Conservation (phyloP, 805 yeast genomes). For the Schwanniomyces pseudopolymorphus region DNA sequence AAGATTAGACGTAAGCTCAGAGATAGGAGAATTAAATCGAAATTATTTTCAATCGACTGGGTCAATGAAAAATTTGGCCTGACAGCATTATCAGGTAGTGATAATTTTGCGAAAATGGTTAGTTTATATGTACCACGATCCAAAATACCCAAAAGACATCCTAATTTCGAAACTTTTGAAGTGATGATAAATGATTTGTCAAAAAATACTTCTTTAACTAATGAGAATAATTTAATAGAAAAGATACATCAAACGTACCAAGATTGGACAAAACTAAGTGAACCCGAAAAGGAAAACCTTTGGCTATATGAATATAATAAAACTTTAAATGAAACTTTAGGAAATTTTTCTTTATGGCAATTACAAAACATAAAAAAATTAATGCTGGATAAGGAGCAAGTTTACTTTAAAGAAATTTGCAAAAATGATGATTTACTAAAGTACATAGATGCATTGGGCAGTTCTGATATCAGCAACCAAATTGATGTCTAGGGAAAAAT, state of each 20-base stretch:
- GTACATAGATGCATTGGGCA: neutral
- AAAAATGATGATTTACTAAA: slow-evolving; percentile 9
- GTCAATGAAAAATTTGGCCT: slow-evolving; percentile 10
- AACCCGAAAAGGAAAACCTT: slow-evolving; percentile 3
- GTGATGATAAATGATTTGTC: neutral
- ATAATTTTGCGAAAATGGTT: slow-evolving; percentile 8
- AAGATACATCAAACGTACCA: slow-evolving; percentile 5
- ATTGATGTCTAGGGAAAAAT: too few species aligned
- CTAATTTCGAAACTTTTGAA: slow-evolving; percentile 8
- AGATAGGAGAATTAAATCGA: slow-evolving; percentile 42
- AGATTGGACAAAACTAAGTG: slow-evolving; percentile 7
- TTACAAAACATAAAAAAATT: slow-evolving; percentile 8
- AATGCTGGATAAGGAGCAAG: slow-evolving; percentile 7
- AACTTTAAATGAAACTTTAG: slow-evolving; percentile 7
- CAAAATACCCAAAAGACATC: slow-evolving; percentile 10
- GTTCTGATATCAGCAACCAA: too few species aligned
- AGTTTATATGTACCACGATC: slow-evolving; percentile 10
- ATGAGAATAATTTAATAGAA: slow-evolving; percentile 2
- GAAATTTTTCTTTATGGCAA: slow-evolving; percentile 10
- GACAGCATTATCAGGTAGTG: neutral
- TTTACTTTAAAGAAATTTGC: slow-evolving; percentile 11
- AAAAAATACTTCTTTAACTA: neutral
- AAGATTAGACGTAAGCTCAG: slow-evolving; percentile 44
- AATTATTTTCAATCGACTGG: slow-evolving; percentile 15
- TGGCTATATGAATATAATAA: slow-evolving; percentile 8